Base-by-base conservation (phyloP, 306 rosid genomes). In the Sphenostylis stenocarpa region DNA sequence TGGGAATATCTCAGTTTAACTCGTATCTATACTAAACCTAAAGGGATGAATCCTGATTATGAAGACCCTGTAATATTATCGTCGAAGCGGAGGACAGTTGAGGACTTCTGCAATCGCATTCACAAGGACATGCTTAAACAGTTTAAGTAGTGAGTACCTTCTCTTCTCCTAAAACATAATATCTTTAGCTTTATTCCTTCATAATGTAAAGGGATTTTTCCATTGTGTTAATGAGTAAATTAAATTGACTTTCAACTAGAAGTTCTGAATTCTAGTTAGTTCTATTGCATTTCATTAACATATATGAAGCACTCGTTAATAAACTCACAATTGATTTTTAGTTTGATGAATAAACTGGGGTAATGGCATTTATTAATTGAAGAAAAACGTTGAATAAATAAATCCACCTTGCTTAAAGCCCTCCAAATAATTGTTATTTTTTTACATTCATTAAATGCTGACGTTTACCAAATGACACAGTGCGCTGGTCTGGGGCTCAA, bases 21-120 rank as follows among this genome's bases (percentile, higher is more conserved):
- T 73, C 97, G 99, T 28, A 89, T 95, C 76, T 92, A 89, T 85
- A 95, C 99, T 11, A 95, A 95, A 82, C 99, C 99, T 33, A 95
- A 90, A 81, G 99, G 99, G 79, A 88, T 95, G 97, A 95, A 95
- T 88, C 99, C 97, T 41, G 99, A 95, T 79, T 95, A 95, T 65
- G 99, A 95, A 87, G 99, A 95, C 69, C 99, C 97, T 56, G 99
- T 95, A 58, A 95, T 95, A 79, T 88, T 95, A 70, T 95, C 99
- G 0, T 95, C 99, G 16, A 95, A 86, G 91, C 87, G 8, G 83
- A 88, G 86, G 78, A 92, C 99, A 17, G 89, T 96, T 48, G 99
- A 92, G 80, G 99, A 92, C 84, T 96, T 96, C 86, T 96, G 99
- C 70, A 66, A 62, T 33, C 88, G 99, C 70, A 96, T 89, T 75